Percentiles rank a stretch among this genome's conserved stretches.
Evolutionary conservation across 2,329 filamentous ascomycete species (phyloP).

Genomic region (Talaromyces amestolkiae): DNA sequence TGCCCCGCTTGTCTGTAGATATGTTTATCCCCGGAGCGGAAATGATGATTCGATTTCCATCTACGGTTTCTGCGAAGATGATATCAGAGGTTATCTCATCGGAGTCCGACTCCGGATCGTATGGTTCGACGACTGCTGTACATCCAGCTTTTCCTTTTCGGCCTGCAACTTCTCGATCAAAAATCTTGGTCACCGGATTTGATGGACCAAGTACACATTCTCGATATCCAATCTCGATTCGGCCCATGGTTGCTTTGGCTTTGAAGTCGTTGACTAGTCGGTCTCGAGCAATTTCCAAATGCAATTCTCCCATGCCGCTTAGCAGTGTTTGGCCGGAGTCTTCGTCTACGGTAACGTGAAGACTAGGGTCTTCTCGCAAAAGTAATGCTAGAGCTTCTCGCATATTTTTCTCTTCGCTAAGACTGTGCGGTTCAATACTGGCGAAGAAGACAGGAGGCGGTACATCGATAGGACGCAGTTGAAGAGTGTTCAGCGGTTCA

Average conservation of each 20-base stretch:
- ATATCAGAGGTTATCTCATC: conserved; percentile 26
- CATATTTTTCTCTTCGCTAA: conserved; percentile 76
- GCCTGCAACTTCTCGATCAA: conserved; percentile 77
- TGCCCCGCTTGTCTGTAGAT: conserved; percentile 35
- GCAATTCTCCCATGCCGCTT: conserved; percentile 93
- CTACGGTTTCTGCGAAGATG: conserved; percentile 49
- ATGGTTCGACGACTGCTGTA: conserved; percentile 64
- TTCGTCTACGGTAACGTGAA: conserved; percentile 78
- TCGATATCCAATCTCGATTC: conserved; percentile 92
- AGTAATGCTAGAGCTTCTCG: conserved; percentile 73
- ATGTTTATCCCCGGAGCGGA: conserved; percentile 50
- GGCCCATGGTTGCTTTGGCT: conserved; percentile 77
- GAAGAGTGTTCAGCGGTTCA: conserved; percentile 67
- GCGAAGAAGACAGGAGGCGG: conserved; percentile 95
- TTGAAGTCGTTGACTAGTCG: conserved; percentile 86
- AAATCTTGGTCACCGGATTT: conserved; percentile 58
- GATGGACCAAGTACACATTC: conserved; percentile 68
- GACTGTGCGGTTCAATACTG: conserved; percentile 78
- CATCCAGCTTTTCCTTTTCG: conserved; percentile 77
- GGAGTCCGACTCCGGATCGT: conserved; percentile 36
- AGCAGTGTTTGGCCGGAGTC: conserved; percentile 92
- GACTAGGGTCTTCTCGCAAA: conserved; percentile 85
- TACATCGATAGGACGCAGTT: conserved; percentile 82
- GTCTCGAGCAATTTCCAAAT: conserved; percentile 89
- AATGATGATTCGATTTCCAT: conserved; percentile 69